Base-by-base conservation (phyloP, 306 rosid genomes). In the Lathyrus sativus region DNA sequence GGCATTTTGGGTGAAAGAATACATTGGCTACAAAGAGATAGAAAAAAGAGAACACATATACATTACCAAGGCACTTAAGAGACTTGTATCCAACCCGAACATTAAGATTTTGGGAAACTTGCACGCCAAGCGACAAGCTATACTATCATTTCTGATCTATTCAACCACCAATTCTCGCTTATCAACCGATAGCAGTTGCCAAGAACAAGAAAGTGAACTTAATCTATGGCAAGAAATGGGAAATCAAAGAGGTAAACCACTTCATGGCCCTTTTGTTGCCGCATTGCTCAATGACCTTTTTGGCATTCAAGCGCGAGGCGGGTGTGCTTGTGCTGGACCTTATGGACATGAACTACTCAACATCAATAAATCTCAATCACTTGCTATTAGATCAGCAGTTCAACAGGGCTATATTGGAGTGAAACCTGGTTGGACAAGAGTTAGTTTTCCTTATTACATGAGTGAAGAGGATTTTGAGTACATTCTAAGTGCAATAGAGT, bases 241-340 rank as follows among this genome's bases (percentile, higher is more conserved):
- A 61, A 79, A 67, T 43, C 76, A 66, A 66, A 85, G 89, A 74
- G 92, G 62, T 0, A 88, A 85, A 53, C 92, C 93, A 65, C 91
- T 92, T 48, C 89, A 86, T 77, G 96, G 98, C 12, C 80, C 88
- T 59, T 89, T 88, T 41, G 89, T 88, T 68, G 89, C 96, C 53
- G 44, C 86, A 7, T 64, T 92, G 14, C 87, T 92, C 33, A 92
- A 84, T 78, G 96, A 89, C 67, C 70, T 88, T 24, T 92, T 92
- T 22, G 98, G 98, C 24, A 86, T 92, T 49, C 96, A 89, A 74
- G 88, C 96, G 72, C 70, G 96, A 22, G 98, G 98, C 2, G 96
- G 96, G 9, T 89, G 98, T 64, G 88, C 85, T 35, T 92, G 96
- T 69, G 96, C 98, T n/a, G 98, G 91, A 29, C 98, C 96, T 6